Evolutionary conservation across 306 rosid genomes (phyloP), one percentile per base, ranked within the genome.

Genomic region (Carpinus viminea): DNA sequence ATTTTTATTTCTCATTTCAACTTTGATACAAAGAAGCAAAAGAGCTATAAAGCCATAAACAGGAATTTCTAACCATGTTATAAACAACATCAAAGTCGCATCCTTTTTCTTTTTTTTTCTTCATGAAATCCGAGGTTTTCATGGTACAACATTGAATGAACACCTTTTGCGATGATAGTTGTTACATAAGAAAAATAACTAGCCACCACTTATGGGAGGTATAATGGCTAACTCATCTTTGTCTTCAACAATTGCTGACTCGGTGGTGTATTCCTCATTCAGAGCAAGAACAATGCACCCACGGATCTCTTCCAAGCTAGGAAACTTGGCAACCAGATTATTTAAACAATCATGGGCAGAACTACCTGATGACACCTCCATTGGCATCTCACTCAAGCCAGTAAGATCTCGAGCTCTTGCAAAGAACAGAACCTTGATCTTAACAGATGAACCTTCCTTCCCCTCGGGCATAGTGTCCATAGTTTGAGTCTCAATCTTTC

Each of bases 171-270:
- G 13, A 9, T 61, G 20, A 61, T 0, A 20, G 31, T 38, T 34
- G 38, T 38, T 41, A 5, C 45, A 5, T 41, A 6, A 41, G 62
- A 56, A 56, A 20, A 56, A 56, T 7, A 65, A 28, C 68, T 72
- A 90, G 59, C 98, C 98, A 71, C 98, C 98, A 83, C 97, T 90
- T 34, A 91, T 91, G 34, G 98, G 96, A 80, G 98, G 98, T 68
- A 93, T 93, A 24, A 93, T 83, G 77, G 98, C 97, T 78, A 91
- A 82, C 79, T 93, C 97, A 73, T 93, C 98, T 62, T 52, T 86
- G 74, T 91, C 91, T 83, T 87, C 83, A 76, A 91, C 93, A 78
- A 85, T 48, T 4, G 90, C 70, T 0, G 91, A 85, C 45, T 85
- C 96, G 12, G 74, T 68, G 74, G 95, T 74, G 68, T 92, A 94